Base-by-base conservation (phyloP, 2,329 filamentous ascomycete species). In the Orbilia oligospora region DNA sequence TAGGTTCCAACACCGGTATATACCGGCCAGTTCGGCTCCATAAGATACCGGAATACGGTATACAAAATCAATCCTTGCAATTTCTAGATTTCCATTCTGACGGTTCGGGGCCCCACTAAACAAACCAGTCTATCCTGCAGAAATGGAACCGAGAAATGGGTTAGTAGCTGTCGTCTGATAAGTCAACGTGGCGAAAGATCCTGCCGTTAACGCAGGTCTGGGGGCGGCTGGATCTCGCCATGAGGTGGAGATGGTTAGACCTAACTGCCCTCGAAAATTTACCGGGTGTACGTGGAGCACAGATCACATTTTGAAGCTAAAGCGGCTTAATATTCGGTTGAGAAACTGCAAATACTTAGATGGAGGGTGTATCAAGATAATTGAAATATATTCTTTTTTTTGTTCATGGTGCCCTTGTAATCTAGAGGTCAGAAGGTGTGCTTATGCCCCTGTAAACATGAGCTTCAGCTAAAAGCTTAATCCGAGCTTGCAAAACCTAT, bases 91-190 rank as follows among this genome's bases (percentile, higher is more conserved):
- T 71, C 61, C 20, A 49, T 49, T 3, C 9, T 65, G 46, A 66
- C 46, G 56, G 36, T 46, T 51, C 24, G 20, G 58, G 70, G 30
- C 16, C 49, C 68, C 46, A 41, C 51, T 8, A n/a, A 20, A 30
- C 44, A 5, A 63, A 49, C 1, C 55, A 49, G 5, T 30, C n/a
- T 12, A 10, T 38, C 36, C 44, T 51, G 41, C 55, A 64, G 33
- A 55, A 30, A 14, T 24, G 51, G 58, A 73, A 58, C 70, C 48
- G 58, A 48, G 38, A 56, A 58, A 75, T 49, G 53, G 71, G 71
- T 63, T 65, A 73, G 51, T 53, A 73, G 51, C 44, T 51, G 51
- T 73, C 70, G 41, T 75, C 63, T 64, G 63, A 75, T 68, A 33
- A 8, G 46, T 51, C 68, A 75, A 75, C 63, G 63, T 75, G 71